Conservation (phyloP, 1,284 basidiomycete genomes). For the Neolentinus lepideus region DNA sequence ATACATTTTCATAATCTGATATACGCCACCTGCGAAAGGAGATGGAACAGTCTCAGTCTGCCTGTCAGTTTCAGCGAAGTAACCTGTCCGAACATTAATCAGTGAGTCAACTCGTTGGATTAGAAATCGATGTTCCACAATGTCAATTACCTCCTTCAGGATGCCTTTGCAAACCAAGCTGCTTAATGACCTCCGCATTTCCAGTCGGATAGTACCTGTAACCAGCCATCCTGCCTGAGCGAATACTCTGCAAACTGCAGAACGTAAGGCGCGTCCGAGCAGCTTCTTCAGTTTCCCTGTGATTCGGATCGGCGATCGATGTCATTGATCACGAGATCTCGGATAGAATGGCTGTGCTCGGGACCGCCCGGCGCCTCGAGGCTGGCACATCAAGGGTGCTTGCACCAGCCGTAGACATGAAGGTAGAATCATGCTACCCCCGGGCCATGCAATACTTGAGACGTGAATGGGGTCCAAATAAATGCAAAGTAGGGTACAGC, state of each 20-base stretch:
- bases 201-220: slow-evolving; percentile 12
- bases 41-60: slow-evolving; percentile 25
- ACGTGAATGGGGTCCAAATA: too few species aligned
- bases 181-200: slow-evolving; percentile 23
- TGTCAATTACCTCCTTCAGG: slow-evolving; percentile 24
- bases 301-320: not conserved
- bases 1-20: not conserved
- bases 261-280: too few species aligned
- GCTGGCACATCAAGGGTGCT: not conserved
- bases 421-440: not conserved
- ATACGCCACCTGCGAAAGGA: slow-evolving; percentile 28
- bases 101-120: not conserved
- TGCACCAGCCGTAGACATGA: not conserved
- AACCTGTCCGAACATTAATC: slow-evolving; percentile 20
- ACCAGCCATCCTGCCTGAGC: not conserved
- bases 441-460: too few species aligned
- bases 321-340: not conserved
- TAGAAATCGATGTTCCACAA: not conserved
- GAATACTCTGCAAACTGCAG: too few species aligned
- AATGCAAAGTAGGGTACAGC: not conserved
- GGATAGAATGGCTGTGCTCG: not conserved
- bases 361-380: not conserved
- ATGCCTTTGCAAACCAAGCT: slow-evolving; percentile 24
- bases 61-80: slow-evolving; percentile 32
- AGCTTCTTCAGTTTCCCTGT: too few species aligned